A percentile compares a stretch with the other conserved stretches of the same genome.
phyloP scores from a whole-genome alignment of 495 filamentous ascomycete species.

The Penicillium bialowiezense region DNA sequence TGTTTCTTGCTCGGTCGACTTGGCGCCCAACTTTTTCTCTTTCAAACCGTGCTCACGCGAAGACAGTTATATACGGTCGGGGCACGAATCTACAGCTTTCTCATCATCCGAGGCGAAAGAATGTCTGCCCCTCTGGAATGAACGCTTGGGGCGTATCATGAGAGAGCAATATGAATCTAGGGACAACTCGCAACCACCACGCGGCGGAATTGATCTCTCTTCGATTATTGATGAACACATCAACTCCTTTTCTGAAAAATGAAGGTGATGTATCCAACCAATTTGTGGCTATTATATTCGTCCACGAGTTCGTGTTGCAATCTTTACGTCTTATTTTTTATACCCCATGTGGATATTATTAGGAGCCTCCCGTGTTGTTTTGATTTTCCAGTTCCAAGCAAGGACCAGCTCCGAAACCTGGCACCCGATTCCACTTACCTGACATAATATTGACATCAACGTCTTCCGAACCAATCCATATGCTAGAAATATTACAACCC shows the following conservation, averaged over 20 bases:
- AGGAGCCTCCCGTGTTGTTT: not conserved
- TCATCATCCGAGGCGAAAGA: not conserved
- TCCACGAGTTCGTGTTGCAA: too few relatives aligned
- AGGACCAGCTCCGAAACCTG: not conserved
- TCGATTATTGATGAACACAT: not conserved
- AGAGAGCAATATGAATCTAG: slow-evolving; percentile 3
- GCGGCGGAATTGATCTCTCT: slow-evolving; percentile 8
- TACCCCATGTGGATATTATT: too few relatives aligned
- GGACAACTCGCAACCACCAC: not conserved
- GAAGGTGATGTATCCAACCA: not conserved
- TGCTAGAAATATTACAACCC: too few relatives aligned
- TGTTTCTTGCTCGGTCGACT: slow-evolving; percentile 9
- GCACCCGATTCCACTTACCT: slow-evolving; percentile 1
- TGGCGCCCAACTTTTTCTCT: slow-evolving; percentile 1
- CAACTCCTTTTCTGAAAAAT: not conserved
- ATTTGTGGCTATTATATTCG: not conserved
- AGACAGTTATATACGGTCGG: slow-evolving; percentile 21
- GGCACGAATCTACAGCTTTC: not conserved
- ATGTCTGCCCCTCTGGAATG: slow-evolving; percentile 14
- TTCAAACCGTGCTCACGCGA: slow-evolving; percentile 2
- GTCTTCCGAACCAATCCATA: not conserved
- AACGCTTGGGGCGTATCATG: slow-evolving; percentile 8
- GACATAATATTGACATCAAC: slow-evolving; percentile 24
- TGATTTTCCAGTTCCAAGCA: not conserved
- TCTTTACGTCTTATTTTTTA: too few relatives aligned